Evolutionary conservation across 2,329 filamentous ascomycete genomes (phyloP), one percentile per base, ranked within the genome.

Genomic region (Cercospora sp.): DNA sequence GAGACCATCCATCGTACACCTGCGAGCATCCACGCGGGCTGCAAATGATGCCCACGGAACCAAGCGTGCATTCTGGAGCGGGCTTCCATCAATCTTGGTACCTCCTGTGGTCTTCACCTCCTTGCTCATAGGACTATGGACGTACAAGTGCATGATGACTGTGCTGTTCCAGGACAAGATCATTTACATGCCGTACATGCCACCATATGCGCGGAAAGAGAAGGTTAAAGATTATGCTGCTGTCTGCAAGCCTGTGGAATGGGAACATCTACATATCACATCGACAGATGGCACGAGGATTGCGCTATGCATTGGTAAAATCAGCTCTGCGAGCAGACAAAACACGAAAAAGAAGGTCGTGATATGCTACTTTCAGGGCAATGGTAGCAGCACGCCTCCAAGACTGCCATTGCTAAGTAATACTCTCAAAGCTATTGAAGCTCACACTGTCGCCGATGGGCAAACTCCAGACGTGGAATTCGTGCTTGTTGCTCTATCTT

Each of bases 81-180:
- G 71, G 18, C 75, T 86, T 9, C 82, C 83, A 0, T 71, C 80
- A 1, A 71, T 86, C 12, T 78, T 91, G n/a, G 79, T 90, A 3
- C 89, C 91, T 7, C 91, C 91, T 0, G 75, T 86, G 6, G 82
- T 92, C 53, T 93, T 93, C 75, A 77, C 82, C 13, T 88, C 89
- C 1, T 82, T 94, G 40, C 82, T 91, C 3, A 74, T 91, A 18
- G 84, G 84, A 3, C 81, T 94, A 13, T 94, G 85, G 85, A 78
- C 81, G 1, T 86, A 85, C 79, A 87, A 87, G 78, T 93, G 90
- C 75, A 79, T 88, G 63, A 91, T 92, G 88, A 87, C 93, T 81
- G 83, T 94, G 30, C 73, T 91, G 4, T 91, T 93, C 76, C 91
- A 94, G 79, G 92, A 94, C 75, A 90, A 90, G 76, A 92, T 94